A percentile compares a stretch with the other conserved stretches of the same genome.
These are phyloP conservation scores for Pythium volutum DNA, from an alignment of 352 stramenopile species.

Conservation along the genomic window DNA sequence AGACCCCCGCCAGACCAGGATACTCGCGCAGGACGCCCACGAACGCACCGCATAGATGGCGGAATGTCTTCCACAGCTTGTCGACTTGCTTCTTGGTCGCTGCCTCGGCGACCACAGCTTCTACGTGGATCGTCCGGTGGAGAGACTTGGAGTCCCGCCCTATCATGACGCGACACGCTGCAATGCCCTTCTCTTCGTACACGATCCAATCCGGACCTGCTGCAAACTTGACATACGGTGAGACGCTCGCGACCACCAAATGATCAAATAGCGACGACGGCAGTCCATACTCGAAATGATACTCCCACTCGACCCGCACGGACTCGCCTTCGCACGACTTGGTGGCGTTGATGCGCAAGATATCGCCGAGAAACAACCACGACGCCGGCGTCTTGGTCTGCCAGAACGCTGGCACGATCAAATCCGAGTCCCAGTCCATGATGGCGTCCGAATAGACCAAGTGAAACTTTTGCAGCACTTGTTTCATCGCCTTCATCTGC, in stretches of 20 bases:
- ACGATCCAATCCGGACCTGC: constrained; percentile 9
- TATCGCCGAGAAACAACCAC: not conserved
- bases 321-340: not conserved
- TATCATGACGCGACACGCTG: constrained; percentile 3
- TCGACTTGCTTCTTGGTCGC: not conserved
- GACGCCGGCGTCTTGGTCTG: not conserved
- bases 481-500: constrained; percentile 5
- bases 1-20: not conserved
- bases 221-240: not conserved
- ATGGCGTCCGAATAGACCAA: not conserved
- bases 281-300: constrained; percentile 6
- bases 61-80: constrained; percentile 4
- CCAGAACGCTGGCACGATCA: constrained; percentile 2
- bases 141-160: not conserved
- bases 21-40: constrained; percentile 3
- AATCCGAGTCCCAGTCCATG: constrained; percentile 1
- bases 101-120: constrained; percentile 1
- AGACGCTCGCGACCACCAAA: constrained; percentile 14
- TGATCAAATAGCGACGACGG: constrained; percentile 10
- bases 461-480: constrained; percentile 1
- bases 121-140: constrained; percentile 3
- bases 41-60: not conserved
- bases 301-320: constrained; percentile 14
- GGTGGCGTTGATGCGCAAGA: not conserved
- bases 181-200: not conserved